Evolutionary conservation across 1,284 basidiomycete genomes (phyloP).

Genomic region (Microbotryum violaceum): DNA sequence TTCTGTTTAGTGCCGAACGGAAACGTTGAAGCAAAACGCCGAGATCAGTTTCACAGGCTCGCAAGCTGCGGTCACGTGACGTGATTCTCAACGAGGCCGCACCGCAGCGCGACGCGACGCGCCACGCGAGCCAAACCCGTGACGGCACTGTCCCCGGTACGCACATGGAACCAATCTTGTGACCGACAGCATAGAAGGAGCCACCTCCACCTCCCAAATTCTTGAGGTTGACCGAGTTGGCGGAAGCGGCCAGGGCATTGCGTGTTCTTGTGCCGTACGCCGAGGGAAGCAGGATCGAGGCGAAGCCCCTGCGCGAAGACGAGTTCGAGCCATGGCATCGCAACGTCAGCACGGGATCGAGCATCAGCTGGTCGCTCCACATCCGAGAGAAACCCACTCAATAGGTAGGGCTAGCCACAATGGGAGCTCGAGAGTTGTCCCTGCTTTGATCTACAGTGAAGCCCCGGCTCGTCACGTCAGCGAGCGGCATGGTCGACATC

Average conservation of each 20-base stretch:
- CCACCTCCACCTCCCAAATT: conserved; percentile 35
- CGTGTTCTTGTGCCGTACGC: conserved; percentile 33
- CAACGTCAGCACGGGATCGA: not conserved
- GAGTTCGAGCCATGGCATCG: no score
- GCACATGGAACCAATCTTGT: conserved; percentile 25
- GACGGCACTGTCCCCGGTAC: conserved; percentile 1
- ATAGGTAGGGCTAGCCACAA: conserved; percentile 35
- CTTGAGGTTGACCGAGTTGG: conserved; percentile 34
- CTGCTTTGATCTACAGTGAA: conserved; percentile 29
- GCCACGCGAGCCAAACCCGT: not conserved
- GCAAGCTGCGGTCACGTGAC: no score
- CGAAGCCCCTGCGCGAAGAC: not conserved
- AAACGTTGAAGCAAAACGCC: no score
- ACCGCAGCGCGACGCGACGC: no score
- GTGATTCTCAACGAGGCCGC: not conserved
- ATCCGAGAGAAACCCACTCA: conserved; percentile 7
- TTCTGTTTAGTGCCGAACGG: conserved; percentile 12
- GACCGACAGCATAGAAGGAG: conserved; percentile 35
- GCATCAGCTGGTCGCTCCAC: not conserved
- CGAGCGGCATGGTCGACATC: not conserved
- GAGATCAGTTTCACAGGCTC: no score
- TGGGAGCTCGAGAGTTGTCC: conserved; percentile 35
- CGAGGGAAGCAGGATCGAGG: conserved; percentile 33
- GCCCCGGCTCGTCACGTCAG: no score
- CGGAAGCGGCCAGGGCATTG: conserved; percentile 35